Conservation (phyloP, 164 flowering plant species). For the Cinnamomum micranthum region DNA sequence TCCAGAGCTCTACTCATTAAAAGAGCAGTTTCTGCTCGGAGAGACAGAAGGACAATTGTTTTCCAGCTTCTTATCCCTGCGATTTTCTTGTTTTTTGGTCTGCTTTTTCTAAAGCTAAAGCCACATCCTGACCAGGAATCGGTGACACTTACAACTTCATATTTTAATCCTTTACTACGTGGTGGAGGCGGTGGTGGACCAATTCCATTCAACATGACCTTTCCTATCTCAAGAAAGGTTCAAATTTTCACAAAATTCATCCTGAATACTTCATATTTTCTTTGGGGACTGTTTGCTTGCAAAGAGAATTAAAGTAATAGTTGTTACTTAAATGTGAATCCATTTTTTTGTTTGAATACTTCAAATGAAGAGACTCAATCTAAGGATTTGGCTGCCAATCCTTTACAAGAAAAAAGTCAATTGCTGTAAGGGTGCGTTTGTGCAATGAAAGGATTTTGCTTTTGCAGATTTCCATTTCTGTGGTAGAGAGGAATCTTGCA, state of each 20-base stretch:
- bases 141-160: slow-evolving; percentile 72
- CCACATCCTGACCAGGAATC: slow-evolving; percentile 95
- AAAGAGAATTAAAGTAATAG: background rate
- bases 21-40: slow-evolving; percentile 75
- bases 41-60: slow-evolving; percentile 80
- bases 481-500: no score
- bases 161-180: slow-evolving; percentile 84
- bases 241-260: background rate
- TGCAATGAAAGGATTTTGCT: no score
- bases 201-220: slow-evolving; percentile 80
- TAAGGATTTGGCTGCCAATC: no score
- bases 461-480: no score
- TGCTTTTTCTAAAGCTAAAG: slow-evolving; percentile 78
- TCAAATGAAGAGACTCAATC: no score
- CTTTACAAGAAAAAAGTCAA: no score
- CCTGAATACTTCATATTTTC: background rate
- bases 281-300: background rate
- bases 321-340: background rate
- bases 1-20: slow-evolving; percentile 76
- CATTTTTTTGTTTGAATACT: background rate
- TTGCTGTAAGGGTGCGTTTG: no score
- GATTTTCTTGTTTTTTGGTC: slow-evolving; percentile 77
- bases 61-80: slow-evolving; percentile 96
- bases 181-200: slow-evolving; percentile 99
- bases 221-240: slow-evolving; percentile 67